Conservation (phyloP, 2,329 filamentous ascomycete species). For the Colletotrichum cereale region DNA sequence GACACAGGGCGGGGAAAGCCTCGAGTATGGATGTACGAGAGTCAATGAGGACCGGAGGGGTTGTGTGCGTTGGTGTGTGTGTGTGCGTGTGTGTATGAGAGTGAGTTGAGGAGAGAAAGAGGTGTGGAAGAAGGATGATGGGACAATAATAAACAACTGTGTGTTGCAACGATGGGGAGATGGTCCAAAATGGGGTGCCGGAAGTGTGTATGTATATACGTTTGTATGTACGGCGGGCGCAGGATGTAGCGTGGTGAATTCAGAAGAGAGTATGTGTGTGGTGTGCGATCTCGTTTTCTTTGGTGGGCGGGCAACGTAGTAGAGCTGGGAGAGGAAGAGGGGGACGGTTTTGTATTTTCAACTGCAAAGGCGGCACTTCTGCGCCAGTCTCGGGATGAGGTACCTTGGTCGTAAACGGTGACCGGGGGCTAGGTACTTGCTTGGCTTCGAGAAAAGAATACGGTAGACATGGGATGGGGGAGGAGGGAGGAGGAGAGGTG, state of each 20-base stretch:
- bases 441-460: conserved; percentile 42
- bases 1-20: conserved; percentile 33
- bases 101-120: conserved; percentile 5
- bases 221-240: conserved; percentile 33
- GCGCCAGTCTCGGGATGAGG: conserved; percentile 33
- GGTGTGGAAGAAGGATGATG: conserved; percentile 30
- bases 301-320: conserved; percentile 39
- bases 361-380: conserved; percentile 35
- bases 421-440: conserved; percentile 36
- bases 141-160: conserved; percentile 42
- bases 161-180: conserved; percentile 35
- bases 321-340: conserved; percentile 31
- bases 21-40: conserved; percentile 26
- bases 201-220: conserved; percentile 38
- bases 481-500: conserved; percentile 11
- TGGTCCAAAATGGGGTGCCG: conserved; percentile 38
- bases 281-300: conserved; percentile 36
- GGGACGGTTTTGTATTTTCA: conserved; percentile 38
- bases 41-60: neutral
- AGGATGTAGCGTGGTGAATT: conserved; percentile 29
- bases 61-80: conserved; percentile 3
- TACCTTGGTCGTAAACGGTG: conserved; percentile 38
- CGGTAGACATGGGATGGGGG: conserved; percentile 36
- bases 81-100: conserved; percentile 16
- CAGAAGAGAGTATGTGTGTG: conserved; percentile 8